phyloP scores from a whole-genome alignment of 345 rosid genomes.

The Combretum micranthum region DNA sequence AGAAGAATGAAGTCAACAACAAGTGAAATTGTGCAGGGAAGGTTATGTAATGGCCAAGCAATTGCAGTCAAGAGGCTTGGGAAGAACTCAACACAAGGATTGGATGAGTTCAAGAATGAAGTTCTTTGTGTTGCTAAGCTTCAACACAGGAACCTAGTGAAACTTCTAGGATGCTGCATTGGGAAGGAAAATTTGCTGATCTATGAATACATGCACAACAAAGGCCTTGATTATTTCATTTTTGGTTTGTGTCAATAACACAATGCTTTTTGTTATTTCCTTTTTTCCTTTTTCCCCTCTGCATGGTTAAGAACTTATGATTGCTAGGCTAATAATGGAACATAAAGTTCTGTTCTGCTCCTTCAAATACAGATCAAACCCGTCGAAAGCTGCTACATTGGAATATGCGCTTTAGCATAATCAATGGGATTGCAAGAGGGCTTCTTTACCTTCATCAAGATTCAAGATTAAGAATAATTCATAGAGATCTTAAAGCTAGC shows the following conservation, averaged over 20 bases:
- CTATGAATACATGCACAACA: slow-evolving; percentile 31
- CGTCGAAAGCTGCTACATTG: slow-evolving; percentile 17
- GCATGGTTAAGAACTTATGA: too few relatives aligned
- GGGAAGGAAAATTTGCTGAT: slow-evolving; percentile 29
- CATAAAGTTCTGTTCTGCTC: background rate
- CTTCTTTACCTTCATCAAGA: slow-evolving; percentile 37
- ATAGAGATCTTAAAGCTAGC: slow-evolving; percentile 37
- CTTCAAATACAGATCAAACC: slow-evolving; percentile 12
- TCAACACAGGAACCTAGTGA: slow-evolving; percentile 31
- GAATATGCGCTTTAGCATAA: slow-evolving; percentile 24
- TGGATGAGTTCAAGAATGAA: slow-evolving; percentile 25
- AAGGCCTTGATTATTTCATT: slow-evolving; percentile 25
- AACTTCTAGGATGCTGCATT: slow-evolving; percentile 26
- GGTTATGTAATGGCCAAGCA: slow-evolving; percentile 17
- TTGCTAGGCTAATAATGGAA: background rate
- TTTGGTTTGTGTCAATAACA: slow-evolving; percentile 12
- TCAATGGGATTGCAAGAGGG: slow-evolving; percentile 34
- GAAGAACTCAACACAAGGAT: slow-evolving; percentile 22
- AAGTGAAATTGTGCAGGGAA: slow-evolving; percentile 11
- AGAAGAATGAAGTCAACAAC: too few relatives aligned
- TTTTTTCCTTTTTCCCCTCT: too few relatives aligned
- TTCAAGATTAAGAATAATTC: slow-evolving; percentile 33
- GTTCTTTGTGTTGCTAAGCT: slow-evolving; percentile 31
- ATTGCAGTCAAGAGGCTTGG: slow-evolving; percentile 33
- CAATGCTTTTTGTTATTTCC: background rate